Evolutionary conservation across 2,329 filamentous ascomycete genomes (phyloP).

Genomic region (Aspergillus quadrilineatus): DNA sequence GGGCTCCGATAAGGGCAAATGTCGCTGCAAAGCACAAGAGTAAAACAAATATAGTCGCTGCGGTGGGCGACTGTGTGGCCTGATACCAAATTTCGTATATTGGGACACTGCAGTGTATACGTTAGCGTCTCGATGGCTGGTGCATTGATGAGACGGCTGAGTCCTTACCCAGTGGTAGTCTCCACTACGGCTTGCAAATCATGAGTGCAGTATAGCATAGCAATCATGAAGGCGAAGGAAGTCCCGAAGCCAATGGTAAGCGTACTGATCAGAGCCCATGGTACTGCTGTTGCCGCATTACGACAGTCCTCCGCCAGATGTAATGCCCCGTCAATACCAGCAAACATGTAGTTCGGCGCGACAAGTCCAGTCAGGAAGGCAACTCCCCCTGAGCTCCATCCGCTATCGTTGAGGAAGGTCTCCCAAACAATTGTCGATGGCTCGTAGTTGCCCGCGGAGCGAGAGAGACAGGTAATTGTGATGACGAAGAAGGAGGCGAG

Average conservation of each 20-base stretch:
- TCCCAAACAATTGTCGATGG: neutral
- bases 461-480: neutral
- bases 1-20: conserved; percentile 24
- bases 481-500: neutral
- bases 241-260: conserved; percentile 29
- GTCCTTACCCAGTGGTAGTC: conserved; percentile 18
- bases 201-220: conserved; percentile 34
- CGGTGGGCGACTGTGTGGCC: conserved; percentile 3
- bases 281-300: conserved; percentile 33
- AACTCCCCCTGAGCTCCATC: conserved; percentile 25
- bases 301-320: conserved; percentile 40
- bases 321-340: conserved; percentile 32
- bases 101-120: neutral
- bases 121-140: too few species aligned
- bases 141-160: too few species aligned
- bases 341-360: conserved; percentile 40
- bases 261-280: conserved; percentile 32
- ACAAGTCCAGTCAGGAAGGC: conserved; percentile 43
- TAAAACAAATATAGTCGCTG: conserved; percentile 10
- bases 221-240: conserved; percentile 30
- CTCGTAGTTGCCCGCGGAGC: neutral
- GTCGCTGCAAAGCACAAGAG: neutral
- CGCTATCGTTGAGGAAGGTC: neutral
- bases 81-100: conserved; percentile 18
- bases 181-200: conserved; percentile 25